Base-by-base conservation (phyloP, 1,139 yeast species). In the Keqinozyma sinolaborantium region DNA sequence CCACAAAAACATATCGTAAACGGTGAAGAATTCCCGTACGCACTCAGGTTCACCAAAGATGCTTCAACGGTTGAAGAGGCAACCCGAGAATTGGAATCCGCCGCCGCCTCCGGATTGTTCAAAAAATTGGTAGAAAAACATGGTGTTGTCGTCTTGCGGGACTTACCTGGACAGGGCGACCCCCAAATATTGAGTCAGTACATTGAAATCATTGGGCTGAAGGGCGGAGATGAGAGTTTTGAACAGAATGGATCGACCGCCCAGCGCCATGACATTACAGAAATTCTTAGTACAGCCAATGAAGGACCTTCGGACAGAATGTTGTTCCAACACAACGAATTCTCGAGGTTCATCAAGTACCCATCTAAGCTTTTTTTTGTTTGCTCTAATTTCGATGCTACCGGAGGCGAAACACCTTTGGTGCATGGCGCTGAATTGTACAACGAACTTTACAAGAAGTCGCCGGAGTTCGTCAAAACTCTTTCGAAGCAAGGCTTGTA, bases 391-490 rank as follows among this genome's bases (percentile, higher is more conserved):
- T 32, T 33, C 11, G 41, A 41, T 15, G 43, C 44, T 11, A 36
- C 35, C 18, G 59, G 57, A 4, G 60, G 61, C 14, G 57, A 47
- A 16, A 54, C 60, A 13, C 58, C 59, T 8, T 40, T 57, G 3
- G 54, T 48, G 5, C 61, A 56, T 37, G 60, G 59, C 4, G 55
- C 50, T 11, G 64, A 58, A 29, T 32, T 53, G 9, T 57, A 48
- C 31, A 44, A 53, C 2, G 29, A 27, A 3, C 36, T 56, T 13
- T 14, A 38, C 5, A 34, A 41, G 11, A 36, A 40, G 16, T 36
- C 36, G 11, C 62, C 61, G 1, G 48, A 48, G n/a, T 42, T 48
- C 16, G 28, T 53, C 13, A 28, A 44, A 7, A 45, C 45, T 12
- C 30, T 58, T n/a, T 37, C 42, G 2, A 29, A 32, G 4, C 39